Evolutionary conservation across 2,329 filamentous ascomycete species (phyloP).

Genomic region (Setomelanomma holmii): DNA sequence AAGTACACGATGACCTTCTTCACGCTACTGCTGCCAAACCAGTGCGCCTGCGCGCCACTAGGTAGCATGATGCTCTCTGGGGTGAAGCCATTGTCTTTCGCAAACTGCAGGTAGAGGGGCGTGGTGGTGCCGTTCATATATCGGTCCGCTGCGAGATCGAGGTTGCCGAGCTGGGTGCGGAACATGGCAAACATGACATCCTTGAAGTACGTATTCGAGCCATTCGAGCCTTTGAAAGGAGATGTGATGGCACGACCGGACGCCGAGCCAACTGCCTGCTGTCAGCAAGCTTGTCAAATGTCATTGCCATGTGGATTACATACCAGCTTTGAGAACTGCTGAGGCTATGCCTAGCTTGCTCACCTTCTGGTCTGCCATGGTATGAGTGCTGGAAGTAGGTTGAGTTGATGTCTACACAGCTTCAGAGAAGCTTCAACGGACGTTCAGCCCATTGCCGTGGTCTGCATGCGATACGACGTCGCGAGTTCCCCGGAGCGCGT

Average conservation of each 20-base stretch:
- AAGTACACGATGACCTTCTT: constrained; percentile 56
- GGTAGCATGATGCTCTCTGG: constrained; percentile 49
- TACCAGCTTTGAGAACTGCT: constrained; percentile 38
- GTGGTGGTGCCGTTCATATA: constrained; percentile 36
- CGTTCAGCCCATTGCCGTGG: neutral
- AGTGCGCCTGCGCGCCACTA: constrained; percentile 55
- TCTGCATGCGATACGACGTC: neutral
- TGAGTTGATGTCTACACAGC: neutral
- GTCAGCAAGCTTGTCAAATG: constrained; percentile 6
- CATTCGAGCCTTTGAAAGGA: constrained; percentile 47
- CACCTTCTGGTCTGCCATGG: constrained; percentile 35
- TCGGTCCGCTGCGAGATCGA: constrained; percentile 43
- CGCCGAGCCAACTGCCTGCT: constrained; percentile 37
- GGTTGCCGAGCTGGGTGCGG: constrained; percentile 39
- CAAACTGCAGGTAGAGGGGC: constrained; percentile 44
- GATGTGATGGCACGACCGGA: constrained; percentile 41
- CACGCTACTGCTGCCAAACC: constrained; percentile 51
- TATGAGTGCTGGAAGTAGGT: constrained; percentile 1
- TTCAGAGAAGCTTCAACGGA: neutral
- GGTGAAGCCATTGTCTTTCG: constrained; percentile 43
- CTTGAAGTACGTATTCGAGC: constrained; percentile 46
- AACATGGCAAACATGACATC: constrained; percentile 42
- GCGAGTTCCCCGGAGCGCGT: neutral
- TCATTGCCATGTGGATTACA: too few species aligned
- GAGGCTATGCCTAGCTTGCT: constrained; percentile 45